Evolutionary conservation across 2,329 filamentous ascomycete genomes (phyloP), one percentile per base, ranked within the genome.

Genomic region (Colletotrichum brevisporum): DNA sequence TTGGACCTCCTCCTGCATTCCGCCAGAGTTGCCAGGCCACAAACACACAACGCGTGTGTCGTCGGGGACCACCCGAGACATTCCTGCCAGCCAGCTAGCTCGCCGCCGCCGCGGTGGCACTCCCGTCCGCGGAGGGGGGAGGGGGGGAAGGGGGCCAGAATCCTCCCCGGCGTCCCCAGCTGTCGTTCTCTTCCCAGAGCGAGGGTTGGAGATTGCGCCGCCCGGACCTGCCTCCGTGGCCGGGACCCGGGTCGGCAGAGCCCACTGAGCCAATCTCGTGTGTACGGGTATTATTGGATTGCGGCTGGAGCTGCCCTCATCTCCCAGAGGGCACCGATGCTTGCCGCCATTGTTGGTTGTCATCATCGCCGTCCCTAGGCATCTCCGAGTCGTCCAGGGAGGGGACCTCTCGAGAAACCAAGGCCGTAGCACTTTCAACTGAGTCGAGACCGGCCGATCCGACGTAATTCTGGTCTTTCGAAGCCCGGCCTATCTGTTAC

Each of bases 231-330:
- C 43, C 52, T 53, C 36, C 47, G 36, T 67, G 47, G 39, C 21
- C n/a, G 39, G 59, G 59, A 54, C 24, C 45, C 21, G 36, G 53
- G 53, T 59, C 41, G 52, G 16, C 24, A 50, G 12, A 21, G 26
- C 43, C n/a, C 18, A 64, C 58, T 50, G 61, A 27, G 50, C 31
- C 41, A 68, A 59, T 68, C 61, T 68, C 61, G 61, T 45, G 61
- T 39, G 54, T 45, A 53, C 54, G 61, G 66, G 21, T 45, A 65
- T 8, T 36, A 36, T 36, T 36, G 31, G 10, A 36, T 54, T 50
- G 61, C 41, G 41, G 54, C 50, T 41, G 50, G 13, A 59, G 54
- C 55, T 36, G 54, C 55, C 10, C 31, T 65, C 61, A 69, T 69
- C 61, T 69, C 61, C 48, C 41, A 50, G 31, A 43, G 50, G 50